A percentile compares a stretch with the other conserved stretches of the same genome.
These are phyloP conservation scores for Colletotrichum liaoningense DNA, from an alignment of 2,329 filamentous ascomycete species.

Conservation along the genomic window DNA sequence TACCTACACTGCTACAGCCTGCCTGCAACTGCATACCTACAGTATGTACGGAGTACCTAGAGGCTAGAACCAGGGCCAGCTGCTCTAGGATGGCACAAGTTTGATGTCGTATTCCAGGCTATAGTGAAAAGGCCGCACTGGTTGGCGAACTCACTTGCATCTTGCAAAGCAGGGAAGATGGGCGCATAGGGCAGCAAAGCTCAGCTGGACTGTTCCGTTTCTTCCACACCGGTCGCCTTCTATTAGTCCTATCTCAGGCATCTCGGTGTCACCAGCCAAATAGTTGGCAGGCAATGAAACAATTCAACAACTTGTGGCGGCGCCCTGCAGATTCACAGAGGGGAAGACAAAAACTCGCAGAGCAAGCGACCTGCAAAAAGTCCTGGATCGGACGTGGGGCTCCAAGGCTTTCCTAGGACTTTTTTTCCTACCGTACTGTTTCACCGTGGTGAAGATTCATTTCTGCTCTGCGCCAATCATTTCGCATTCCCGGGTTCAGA, in stretches of 20 bases:
- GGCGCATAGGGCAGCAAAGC: not conserved
- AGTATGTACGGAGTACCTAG: no score
- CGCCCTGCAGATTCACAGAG: slow-evolving; percentile 16
- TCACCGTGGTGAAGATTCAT: slow-evolving; percentile 32
- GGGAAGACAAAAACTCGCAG: not conserved
- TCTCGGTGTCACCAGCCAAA: not conserved
- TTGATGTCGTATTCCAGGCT: slow-evolving; percentile 6
- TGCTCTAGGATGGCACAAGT: not conserved
- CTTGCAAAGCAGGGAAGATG: not conserved
- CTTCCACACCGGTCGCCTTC: not conserved
- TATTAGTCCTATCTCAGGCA: not conserved
- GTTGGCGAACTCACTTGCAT: not conserved
- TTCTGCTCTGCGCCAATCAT: slow-evolving; percentile 26
- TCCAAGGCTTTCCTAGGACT: slow-evolving; percentile 34
- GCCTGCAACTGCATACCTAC: not conserved
- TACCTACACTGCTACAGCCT: not conserved
- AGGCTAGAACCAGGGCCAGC: not conserved
- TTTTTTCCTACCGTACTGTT: slow-evolving; percentile 15
- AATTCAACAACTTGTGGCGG: slow-evolving; percentile 7
- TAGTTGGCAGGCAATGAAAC: not conserved
- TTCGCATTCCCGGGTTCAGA: not conserved
- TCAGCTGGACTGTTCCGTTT: not conserved
- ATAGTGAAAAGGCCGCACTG: not conserved
- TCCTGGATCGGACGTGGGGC: slow-evolving; percentile 29
- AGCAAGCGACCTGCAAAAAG: not conserved